A percentile compares a stretch with the other conserved stretches of the same genome.
These are phyloP conservation scores for Phaseolus lunatus DNA, from an alignment of 306 rosid species.

Conservation along the genomic window DNA sequence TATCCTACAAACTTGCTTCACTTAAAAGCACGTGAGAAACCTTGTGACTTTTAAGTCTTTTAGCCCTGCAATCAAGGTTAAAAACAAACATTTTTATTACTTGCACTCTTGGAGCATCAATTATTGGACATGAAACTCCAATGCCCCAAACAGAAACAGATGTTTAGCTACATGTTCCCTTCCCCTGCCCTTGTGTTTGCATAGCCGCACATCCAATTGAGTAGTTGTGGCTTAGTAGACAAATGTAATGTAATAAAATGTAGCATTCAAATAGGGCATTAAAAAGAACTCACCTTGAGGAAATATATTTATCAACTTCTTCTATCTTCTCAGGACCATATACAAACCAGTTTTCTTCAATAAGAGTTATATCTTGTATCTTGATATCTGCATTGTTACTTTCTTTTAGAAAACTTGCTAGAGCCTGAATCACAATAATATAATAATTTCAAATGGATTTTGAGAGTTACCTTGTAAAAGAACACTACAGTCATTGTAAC, in stretches of 20 bases:
- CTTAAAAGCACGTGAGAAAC: background rate
- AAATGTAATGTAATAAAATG: background rate
- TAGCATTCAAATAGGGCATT: background rate
- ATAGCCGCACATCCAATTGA: background rate
- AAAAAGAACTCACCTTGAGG: constrained; percentile 42
- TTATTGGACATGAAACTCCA: background rate
- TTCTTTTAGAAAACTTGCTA: constrained; percentile 26
- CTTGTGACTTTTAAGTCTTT: constrained; percentile 15
- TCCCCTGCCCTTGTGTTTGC: background rate
- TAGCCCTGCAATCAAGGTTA: constrained; percentile 52
- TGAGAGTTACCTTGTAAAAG: constrained; percentile 56
- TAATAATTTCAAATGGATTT: background rate
- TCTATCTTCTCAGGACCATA: constrained; percentile 46
- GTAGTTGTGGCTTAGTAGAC: background rate
- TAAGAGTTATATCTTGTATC: background rate
- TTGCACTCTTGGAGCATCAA: background rate
- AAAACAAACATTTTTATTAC: background rate
- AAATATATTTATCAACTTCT: constrained; percentile 44
- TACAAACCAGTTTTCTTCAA: constrained; percentile 49
- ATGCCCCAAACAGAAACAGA: background rate
- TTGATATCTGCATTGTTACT: constrained; percentile 42
- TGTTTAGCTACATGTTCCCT: background rate
- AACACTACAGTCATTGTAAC: constrained; percentile 33
- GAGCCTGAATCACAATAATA: constrained; percentile 17
- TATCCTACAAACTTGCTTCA: background rate